Evolutionary conservation across 2,329 filamentous ascomycete species (phyloP).

Genomic region (Penicillium hordei): DNA sequence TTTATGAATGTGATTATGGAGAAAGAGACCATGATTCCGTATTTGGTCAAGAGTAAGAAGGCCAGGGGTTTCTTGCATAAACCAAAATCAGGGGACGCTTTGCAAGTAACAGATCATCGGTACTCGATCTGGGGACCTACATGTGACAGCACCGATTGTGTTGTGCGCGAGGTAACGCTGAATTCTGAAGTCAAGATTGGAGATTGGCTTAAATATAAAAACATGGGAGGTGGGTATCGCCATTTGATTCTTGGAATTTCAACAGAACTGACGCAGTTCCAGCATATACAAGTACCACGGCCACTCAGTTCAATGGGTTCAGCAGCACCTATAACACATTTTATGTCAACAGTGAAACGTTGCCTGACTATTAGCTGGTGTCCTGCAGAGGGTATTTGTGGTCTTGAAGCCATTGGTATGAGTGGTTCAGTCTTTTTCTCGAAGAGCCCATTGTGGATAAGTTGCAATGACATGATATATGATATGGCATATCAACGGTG

Average conservation of each 20-base stretch:
- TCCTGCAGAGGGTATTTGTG: neutral
- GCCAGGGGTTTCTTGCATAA: neutral
- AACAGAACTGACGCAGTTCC: neutral
- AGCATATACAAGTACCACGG: slow-evolving; percentile 10
- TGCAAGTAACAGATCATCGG: slow-evolving; percentile 1
- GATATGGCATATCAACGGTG: neutral
- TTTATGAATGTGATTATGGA: slow-evolving; percentile 23
- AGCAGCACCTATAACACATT: slow-evolving; percentile 11
- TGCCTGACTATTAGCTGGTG: neutral
- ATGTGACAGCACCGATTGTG: slow-evolving; percentile 29
- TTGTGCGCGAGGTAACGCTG: slow-evolving; percentile 17
- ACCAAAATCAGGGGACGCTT: neutral
- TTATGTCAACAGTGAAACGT: slow-evolving; percentile 31
- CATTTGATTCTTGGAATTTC: neutral
- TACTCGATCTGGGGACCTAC: slow-evolving; percentile 34
- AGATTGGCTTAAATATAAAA: slow-evolving; percentile 30
- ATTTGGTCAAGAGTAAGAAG: slow-evolving; percentile 6
- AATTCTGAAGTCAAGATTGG: slow-evolving; percentile 21
- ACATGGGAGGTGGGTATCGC: slow-evolving; percentile 31
- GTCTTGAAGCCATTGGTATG: neutral
- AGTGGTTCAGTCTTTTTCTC: neutral
- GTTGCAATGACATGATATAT: neutral
- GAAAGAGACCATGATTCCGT: slow-evolving; percentile 13
- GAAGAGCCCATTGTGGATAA: neutral
- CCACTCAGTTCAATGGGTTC: slow-evolving; percentile 31